Conservation (phyloP, 352 stramenopile species). For the Aphanomyces stellatus region DNA sequence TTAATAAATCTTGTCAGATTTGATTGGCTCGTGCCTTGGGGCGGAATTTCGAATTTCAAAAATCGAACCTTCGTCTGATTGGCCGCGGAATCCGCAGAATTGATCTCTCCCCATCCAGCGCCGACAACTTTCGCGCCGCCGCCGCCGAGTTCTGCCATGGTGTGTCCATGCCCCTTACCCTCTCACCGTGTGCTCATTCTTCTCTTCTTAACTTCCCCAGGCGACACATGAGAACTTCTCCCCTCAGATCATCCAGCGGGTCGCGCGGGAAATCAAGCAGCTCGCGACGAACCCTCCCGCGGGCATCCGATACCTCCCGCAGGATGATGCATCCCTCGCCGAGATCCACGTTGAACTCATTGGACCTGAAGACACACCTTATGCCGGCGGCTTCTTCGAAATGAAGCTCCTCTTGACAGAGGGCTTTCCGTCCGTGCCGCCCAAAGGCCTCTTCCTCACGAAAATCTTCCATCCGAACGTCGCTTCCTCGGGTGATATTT, state of each 20-base stretch:
- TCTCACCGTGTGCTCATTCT: too few species aligned
- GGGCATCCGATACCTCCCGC: slow-evolving; percentile 89
- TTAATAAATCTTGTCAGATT: too few species aligned
- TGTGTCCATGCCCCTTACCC: too few species aligned
- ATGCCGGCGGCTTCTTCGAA: slow-evolving; percentile 93
- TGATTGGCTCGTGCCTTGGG: too few species aligned
- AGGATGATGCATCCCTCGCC: slow-evolving; percentile 83
- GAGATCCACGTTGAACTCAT: slow-evolving; percentile 95
- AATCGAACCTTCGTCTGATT: not conserved
- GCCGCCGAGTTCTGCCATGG: not conserved
- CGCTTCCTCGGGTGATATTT: slow-evolving; percentile 95
- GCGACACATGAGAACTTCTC: slow-evolving; percentile 65
- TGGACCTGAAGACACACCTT: slow-evolving; percentile 96
- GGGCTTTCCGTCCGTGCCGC: slow-evolving; percentile 76
- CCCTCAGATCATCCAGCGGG: slow-evolving; percentile 86
- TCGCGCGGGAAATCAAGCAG: slow-evolving; percentile 89
- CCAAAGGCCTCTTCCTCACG: slow-evolving; percentile 94
- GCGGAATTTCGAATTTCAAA: slow-evolving; percentile 9
- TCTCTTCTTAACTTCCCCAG: too few species aligned
- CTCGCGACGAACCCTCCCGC: slow-evolving; percentile 86
- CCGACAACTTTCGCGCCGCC: not conserved
- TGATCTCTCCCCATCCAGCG: not conserved
- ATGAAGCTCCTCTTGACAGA: slow-evolving; percentile 92
- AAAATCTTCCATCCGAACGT: slow-evolving; percentile 99
- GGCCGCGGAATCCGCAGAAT: not conserved